These are phyloP conservation scores for Sugiyamaella grinbergsii DNA, from an alignment of 1,139 yeast genomes.

Conservation along the genomic window DNA sequence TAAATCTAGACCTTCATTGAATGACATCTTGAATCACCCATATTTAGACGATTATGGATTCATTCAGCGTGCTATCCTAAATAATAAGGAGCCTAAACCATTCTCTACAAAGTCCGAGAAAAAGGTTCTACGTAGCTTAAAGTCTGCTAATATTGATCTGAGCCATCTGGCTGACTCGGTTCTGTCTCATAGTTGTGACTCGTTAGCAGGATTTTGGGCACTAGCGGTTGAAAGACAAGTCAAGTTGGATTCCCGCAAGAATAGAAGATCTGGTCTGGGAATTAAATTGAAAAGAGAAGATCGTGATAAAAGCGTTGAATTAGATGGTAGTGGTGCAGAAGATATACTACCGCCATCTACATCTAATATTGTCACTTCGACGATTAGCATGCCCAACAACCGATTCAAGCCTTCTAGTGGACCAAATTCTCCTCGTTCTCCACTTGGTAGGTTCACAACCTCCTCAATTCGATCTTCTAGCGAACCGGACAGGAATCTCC, in stretches of 20 bases:
- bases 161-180: conserved; percentile 66
- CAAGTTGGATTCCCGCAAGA: conserved; percentile 44
- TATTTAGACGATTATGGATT: conserved; percentile 57
- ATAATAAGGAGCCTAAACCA: conserved; percentile 45
- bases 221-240: conserved; percentile 66
- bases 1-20: conserved; percentile 58
- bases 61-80: conserved; percentile 47
- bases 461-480: conserved; percentile 19
- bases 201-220: conserved; percentile 84
- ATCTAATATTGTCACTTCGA: not conserved
- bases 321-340: conserved; percentile 12
- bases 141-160: conserved; percentile 66
- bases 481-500: conserved; percentile 8
- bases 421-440: conserved; percentile 20
- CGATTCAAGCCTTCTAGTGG: conserved; percentile 10
- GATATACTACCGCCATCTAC: not conserved
- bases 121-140: conserved; percentile 62
- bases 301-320: conserved; percentile 24
- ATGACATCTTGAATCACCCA: conserved; percentile 63
- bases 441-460: conserved; percentile 19
- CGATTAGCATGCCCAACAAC: not conserved
- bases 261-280: conserved; percentile 31
- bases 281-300: conserved; percentile 21
- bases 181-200: conserved; percentile 63
- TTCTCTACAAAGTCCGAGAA: conserved; percentile 66